Base-by-base conservation (phyloP, 208 protist genomes). In the Borovskyia barvae region DNA sequence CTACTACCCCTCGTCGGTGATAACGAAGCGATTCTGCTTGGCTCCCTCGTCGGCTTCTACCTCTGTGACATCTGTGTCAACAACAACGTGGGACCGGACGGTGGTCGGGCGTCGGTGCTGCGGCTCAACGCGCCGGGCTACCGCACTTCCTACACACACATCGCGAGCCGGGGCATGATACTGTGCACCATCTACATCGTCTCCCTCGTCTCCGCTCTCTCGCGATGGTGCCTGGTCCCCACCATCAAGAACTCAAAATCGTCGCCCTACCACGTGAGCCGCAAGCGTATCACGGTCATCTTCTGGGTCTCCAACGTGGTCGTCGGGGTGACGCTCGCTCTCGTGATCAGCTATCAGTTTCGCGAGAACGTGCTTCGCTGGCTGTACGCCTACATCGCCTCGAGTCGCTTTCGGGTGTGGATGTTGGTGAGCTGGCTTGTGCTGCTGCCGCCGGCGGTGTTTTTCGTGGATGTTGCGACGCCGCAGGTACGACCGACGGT, bases 241-340 rank as follows among this genome's bases (percentile, higher is more conserved):
- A 60, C 66, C 0, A 80, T 80, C 48, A 77, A 75, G 25, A 89
- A 87, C 60, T 93, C 85, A 19, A 92, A 95, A 50, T 93, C 85
- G 9, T 85, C 76, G 26, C 74, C 75, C 26, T 60, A 70, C 1
- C 61, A 53, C 32, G 70, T 91, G 29, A 82, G 83, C 55, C 75
- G 75, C 14, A 59, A 56, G 33, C 64, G 78, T 17, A 90, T 92
- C 58, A 93, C 81, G 9, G 40, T 80, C 50, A 53, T 85, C 24
- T 95, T 90, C 47, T 85, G 72, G 70, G 57, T 58, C 1, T 64
- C 76, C 0, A 66, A 49, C 39, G 67, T 84, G 20, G 50, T 81
- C 11, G 72, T 65, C 12, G 58, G 42, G 3, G 14, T 76, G 11
- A 20, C 60, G 5, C 64, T 82, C 15, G 63, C 70, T 25, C 36